These are phyloP conservation scores for Zymoseptoria crescenta DNA, from an alignment of 2,329 filamentous ascomycete genomes.

Conservation along the genomic window DNA sequence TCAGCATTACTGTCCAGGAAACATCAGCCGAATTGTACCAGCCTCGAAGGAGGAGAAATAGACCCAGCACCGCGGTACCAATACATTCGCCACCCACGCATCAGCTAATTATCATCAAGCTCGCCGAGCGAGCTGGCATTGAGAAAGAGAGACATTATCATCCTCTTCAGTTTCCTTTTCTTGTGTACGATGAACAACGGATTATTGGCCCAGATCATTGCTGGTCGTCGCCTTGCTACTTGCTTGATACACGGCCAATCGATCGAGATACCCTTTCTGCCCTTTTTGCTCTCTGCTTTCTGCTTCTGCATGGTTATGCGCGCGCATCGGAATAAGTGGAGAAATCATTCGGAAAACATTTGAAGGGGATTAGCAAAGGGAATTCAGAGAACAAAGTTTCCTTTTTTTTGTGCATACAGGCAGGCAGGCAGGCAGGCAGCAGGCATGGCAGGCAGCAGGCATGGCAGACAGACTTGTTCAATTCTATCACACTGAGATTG, in stretches of 20 bases:
- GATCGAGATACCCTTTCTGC: neutral
- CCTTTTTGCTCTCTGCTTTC: neutral
- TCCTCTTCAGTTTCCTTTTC: neutral
- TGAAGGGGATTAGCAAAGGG: neutral
- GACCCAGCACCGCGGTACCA: neutral
- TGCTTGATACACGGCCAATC: neutral
- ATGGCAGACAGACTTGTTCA: neutral
- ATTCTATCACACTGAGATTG: neutral
- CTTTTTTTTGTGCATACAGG: neutral
- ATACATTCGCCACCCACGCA: neutral
- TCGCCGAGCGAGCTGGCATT: neutral
- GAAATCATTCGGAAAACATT: neutral
- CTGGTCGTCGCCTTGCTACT: neutral
- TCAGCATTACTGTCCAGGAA: too few species aligned
- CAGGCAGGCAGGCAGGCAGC: neutral
- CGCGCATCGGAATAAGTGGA: neutral
- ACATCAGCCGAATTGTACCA: neutral
- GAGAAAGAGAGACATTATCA: neutral
- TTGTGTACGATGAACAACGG: neutral
- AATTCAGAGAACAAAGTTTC: neutral
- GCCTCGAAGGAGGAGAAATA: neutral
- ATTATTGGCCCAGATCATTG: neutral
- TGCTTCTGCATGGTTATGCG: neutral
- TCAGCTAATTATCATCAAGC: neutral
- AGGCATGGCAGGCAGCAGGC: neutral